phyloP scores from a whole-genome alignment of 2,329 filamentous ascomycete genomes.

The Calonectria pseudoreteaudii region DNA sequence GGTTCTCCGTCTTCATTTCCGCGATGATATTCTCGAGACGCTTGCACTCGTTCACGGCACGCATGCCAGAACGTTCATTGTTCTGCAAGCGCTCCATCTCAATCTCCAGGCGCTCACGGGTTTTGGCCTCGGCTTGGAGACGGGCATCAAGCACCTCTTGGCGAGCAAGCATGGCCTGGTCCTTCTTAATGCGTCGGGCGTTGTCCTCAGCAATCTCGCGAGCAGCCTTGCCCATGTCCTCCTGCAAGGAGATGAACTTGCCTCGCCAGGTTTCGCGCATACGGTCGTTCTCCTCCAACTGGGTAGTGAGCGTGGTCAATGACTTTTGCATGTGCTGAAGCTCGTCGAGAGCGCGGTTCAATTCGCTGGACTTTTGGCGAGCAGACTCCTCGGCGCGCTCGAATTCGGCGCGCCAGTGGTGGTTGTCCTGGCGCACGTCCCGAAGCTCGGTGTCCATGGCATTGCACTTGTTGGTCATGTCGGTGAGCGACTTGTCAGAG shows the following conservation, averaged over 20 bases:
- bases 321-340: conserved; percentile 82
- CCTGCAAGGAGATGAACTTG: conserved; percentile 87
- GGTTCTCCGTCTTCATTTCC: conserved; percentile 75
- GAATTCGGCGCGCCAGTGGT: conserved; percentile 72
- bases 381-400: conserved; percentile 67
- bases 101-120: conserved; percentile 73
- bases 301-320: conserved; percentile 78
- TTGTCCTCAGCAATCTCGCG: conserved; percentile 87
- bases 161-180: conserved; percentile 81
- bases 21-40: conserved; percentile 66
- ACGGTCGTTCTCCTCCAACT: conserved; percentile 87
- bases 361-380: conserved; percentile 61
- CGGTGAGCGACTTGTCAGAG: conserved; percentile 64
- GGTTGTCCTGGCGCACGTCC: conserved; percentile 66
- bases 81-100: conserved; percentile 75
- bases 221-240: conserved; percentile 85
- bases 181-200: conserved; percentile 80
- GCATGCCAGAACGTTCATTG: conserved; percentile 74
- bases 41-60: conserved; percentile 72
- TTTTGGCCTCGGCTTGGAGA: conserved; percentile 79
- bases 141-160: conserved; percentile 84
- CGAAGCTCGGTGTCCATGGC: conserved; percentile 66
- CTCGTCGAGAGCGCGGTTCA: conserved; percentile 62
- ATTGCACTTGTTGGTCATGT: conserved; percentile 68
- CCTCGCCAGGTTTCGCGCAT: conserved; percentile 85